A percentile compares a stretch with the other conserved stretches of the same genome.
These are phyloP conservation scores for Centella asiatica DNA, from an alignment of 129 eudicot genomes.

Conservation along the genomic window DNA sequence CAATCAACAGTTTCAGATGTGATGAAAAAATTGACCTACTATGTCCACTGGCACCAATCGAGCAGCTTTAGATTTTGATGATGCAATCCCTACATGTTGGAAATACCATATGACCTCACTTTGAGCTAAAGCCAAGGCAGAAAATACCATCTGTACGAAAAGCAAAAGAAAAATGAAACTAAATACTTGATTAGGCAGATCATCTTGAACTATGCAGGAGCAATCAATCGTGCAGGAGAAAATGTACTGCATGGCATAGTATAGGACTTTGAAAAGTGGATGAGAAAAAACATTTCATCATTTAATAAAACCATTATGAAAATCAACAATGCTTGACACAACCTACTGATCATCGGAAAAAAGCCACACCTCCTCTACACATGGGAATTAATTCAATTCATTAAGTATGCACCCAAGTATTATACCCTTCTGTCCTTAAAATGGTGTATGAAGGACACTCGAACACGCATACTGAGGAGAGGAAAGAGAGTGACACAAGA, in stretches of 20 bases:
- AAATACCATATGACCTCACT: slow-evolving; percentile 96
- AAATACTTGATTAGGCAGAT: background rate
- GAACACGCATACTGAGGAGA: too few relatives aligned
- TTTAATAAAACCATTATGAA: background rate
- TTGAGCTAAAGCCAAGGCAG: slow-evolving; percentile 95
- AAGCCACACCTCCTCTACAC: background rate
- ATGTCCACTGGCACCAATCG: slow-evolving; percentile 71
- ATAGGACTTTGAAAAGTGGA: background rate
- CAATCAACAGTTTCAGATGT: slow-evolving; percentile 6
- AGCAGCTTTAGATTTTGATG: slow-evolving; percentile 77
- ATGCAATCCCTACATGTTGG: slow-evolving; percentile 85
- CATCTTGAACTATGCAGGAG: slow-evolving; percentile 8
- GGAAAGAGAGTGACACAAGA: too few relatives aligned
- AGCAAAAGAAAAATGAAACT: slow-evolving; percentile 11
- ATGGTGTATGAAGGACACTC: too few relatives aligned
- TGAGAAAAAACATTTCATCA: background rate
- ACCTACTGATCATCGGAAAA: background rate
- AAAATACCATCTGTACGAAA: slow-evolving; percentile 82
- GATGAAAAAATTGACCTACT: slow-evolving; percentile 34
- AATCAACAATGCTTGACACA: background rate
- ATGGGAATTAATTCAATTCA: background rate
- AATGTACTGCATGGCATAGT: too few relatives aligned
- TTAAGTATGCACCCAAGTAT: background rate
- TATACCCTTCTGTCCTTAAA: too few relatives aligned
- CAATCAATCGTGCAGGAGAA: background rate